Evolutionary conservation across 2,329 filamentous ascomycete genomes (phyloP).

Genomic region (Arthrinium puccinioides): DNA sequence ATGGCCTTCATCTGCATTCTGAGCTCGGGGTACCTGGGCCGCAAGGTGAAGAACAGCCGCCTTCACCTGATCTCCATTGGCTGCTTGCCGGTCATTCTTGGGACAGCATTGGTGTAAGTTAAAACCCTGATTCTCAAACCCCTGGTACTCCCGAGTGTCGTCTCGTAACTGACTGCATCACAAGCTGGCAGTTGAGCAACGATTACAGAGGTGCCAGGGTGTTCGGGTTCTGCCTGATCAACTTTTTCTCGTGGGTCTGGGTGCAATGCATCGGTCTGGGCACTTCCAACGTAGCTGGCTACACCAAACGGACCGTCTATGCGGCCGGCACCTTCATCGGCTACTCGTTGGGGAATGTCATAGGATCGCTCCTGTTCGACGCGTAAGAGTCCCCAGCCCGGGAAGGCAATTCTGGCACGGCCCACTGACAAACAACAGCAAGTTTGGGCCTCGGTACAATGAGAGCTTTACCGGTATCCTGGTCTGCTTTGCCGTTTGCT

Average conservation of each 20-base stretch:
- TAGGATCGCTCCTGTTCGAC: constrained; percentile 24
- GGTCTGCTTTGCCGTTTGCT: constrained; percentile 2
- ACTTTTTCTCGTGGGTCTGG: constrained; percentile 22
- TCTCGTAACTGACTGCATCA: neutral
- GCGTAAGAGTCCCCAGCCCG: constrained; percentile 18
- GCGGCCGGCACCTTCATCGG: constrained; percentile 23
- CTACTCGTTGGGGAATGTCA: constrained; percentile 25
- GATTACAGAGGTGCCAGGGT: constrained; percentile 15
- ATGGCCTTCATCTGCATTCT: constrained; percentile 23
- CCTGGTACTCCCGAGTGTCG: neutral
- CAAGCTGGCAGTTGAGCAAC: constrained; percentile 16
- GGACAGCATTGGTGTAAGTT: constrained; percentile 14
- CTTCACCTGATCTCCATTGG: constrained; percentile 18
- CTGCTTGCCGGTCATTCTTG: constrained; percentile 21
- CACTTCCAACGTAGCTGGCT: constrained; percentile 24
- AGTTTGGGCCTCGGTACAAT: constrained; percentile 2
- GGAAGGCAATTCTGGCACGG: no score
- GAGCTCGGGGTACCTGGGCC: constrained; percentile 20
- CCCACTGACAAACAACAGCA: no score
- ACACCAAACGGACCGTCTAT: constrained; percentile 24
- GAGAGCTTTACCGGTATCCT: constrained; percentile 2
- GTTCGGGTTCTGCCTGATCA: constrained; percentile 21
- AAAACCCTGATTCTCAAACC: neutral
- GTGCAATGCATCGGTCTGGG: constrained; percentile 22
- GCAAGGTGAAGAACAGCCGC: constrained; percentile 15